Conservation (phyloP, 2,329 filamentous ascomycete species). For the Cercospora sp. region DNA sequence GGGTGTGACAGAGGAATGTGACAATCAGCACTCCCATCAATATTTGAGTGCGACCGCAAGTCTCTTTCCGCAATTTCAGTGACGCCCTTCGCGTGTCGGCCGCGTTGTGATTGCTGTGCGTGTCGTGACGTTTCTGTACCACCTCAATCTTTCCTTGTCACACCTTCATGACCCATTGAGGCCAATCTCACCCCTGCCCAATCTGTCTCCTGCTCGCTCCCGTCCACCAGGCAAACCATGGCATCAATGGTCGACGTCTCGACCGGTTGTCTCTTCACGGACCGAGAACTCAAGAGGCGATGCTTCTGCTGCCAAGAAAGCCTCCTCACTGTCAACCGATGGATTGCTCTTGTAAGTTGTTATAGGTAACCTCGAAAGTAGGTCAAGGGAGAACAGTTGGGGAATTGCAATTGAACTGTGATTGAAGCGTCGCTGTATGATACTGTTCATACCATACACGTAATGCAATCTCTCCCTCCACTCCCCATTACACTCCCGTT, state of each 20-base stretch:
- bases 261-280: background rate
- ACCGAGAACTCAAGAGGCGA: background rate
- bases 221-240: background rate
- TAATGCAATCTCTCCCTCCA: background rate
- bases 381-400: background rate
- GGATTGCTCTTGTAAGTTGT: background rate
- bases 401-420: background rate
- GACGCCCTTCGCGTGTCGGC: background rate
- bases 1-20: slow-evolving; percentile 17
- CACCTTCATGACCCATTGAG: background rate
- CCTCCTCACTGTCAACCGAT: background rate
- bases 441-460: background rate
- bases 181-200: background rate
- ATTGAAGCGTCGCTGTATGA: background rate
- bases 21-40: slow-evolving; percentile 3
- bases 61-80: background rate
- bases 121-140: background rate
- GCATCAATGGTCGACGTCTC: background rate
- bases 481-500: background rate
- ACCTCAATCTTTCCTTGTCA: background rate
- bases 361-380: background rate
- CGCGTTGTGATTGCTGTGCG: background rate
- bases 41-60: background rate
- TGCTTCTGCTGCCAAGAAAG: background rate
- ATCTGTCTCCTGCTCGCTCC: background rate